A percentile compares a stretch with the other conserved stretches of the same genome.
phyloP scores from a whole-genome alignment of 106 monocot genomes.

The Gastrodia elata region DNA sequence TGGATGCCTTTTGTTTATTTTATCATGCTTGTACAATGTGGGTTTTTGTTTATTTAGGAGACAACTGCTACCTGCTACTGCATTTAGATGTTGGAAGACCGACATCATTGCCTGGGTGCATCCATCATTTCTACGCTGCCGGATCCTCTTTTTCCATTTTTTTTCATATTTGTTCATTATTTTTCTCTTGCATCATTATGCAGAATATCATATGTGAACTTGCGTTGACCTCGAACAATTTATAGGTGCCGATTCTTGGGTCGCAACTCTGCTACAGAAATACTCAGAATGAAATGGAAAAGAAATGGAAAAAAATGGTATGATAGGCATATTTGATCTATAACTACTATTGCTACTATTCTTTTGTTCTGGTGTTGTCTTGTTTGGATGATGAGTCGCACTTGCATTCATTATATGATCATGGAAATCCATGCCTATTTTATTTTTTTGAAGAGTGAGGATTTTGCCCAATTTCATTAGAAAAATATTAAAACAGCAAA shows the following conservation, averaged over 20 bases:
- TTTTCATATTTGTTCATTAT: not conserved
- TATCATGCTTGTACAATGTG: not conserved
- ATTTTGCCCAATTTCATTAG: too few relatives aligned
- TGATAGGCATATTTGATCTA: not conserved
- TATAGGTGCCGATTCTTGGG: conserved; percentile 43
- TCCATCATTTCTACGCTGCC: conserved; percentile 5
- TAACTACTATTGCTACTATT: not conserved
- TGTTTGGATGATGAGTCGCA: not conserved
- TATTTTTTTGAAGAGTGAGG: too few relatives aligned
- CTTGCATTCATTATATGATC: not conserved
- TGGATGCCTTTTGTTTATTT: not conserved
- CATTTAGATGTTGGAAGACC: conserved; percentile 22
- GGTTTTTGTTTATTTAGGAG: conserved; percentile 21
- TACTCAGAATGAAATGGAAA: conserved; percentile 35
- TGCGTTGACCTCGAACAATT: not conserved
- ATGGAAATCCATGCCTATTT: too few relatives aligned
- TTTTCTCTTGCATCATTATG: conserved; percentile 5
- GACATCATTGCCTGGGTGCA: conserved; percentile 39
- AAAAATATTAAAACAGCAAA: too few relatives aligned
- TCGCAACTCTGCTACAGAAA: conserved; percentile 16
- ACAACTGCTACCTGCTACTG: conserved; percentile 27
- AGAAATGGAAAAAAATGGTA: conserved; percentile 47
- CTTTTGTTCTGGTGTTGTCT: not conserved
- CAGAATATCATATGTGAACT: not conserved
- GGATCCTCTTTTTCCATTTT: not conserved